phyloP scores from a whole-genome alignment of 1,284 basidiomycete species.

The Coniferiporia sulphurascens region DNA sequence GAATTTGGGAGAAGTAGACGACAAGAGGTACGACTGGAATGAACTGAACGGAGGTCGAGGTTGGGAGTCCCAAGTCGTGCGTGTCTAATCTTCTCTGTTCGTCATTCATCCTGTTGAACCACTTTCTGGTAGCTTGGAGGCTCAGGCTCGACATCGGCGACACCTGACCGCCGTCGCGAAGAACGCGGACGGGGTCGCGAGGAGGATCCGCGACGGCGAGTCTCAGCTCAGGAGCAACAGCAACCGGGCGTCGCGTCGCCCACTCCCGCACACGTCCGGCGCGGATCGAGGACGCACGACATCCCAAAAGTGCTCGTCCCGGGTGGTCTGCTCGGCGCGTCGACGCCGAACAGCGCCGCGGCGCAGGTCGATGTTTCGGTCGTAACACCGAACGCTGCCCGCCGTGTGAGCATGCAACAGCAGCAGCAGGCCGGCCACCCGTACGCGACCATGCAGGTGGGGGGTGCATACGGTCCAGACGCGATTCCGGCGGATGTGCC shows the following conservation, averaged over 20 bases:
- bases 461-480: slow-evolving; percentile 1
- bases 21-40: slow-evolving; percentile 91
- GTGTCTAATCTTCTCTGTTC: slow-evolving; percentile 27
- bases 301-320: slow-evolving; percentile 48
- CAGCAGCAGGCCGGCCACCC: slow-evolving; percentile 9
- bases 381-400: slow-evolving; percentile 53
- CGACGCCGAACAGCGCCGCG: slow-evolving; percentile 62
- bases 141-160: slow-evolving; percentile 43
- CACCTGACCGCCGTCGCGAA: slow-evolving; percentile 55
- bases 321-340: slow-evolving; percentile 42
- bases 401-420: slow-evolving; percentile 43
- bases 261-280: slow-evolving; percentile 69
- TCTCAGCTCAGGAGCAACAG: slow-evolving; percentile 35
- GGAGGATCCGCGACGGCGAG: slow-evolving; percentile 34
- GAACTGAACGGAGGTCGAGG: slow-evolving; percentile 87
- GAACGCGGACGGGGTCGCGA: slow-evolving; percentile 45
- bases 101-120: neutral
- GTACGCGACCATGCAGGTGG: slow-evolving; percentile 9
- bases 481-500: neutral
- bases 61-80: slow-evolving; percentile 83
- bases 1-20: slow-evolving; percentile 83
- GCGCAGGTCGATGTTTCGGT: slow-evolving; percentile 68
- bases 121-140: slow-evolving; percentile 32
- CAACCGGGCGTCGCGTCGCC: slow-evolving; percentile 49
- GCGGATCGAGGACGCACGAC: slow-evolving; percentile 63